Conservation (phyloP, 108 stramenopile genomes). For the Nitzschia palea region DNA sequence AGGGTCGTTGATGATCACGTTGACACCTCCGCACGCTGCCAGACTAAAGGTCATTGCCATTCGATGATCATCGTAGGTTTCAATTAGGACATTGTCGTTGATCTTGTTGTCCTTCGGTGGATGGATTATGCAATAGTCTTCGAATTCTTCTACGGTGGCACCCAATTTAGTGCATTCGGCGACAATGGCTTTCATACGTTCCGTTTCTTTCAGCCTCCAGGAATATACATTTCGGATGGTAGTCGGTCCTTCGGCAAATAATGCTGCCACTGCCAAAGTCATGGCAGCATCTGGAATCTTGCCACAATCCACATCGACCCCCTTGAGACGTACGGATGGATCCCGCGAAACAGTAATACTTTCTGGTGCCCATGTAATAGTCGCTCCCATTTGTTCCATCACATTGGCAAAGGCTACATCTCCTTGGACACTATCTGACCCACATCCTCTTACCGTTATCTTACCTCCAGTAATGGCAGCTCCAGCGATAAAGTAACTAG, state of each 20-base stretch:
- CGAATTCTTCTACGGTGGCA: slow-evolving; percentile 91
- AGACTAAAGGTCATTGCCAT: slow-evolving; percentile 98
- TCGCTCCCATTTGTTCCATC: slow-evolving; percentile 96
- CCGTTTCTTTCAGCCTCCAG: slow-evolving; percentile 97
- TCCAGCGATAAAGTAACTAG: slow-evolving; percentile 96
- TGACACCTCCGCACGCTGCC: slow-evolving; percentile 95
- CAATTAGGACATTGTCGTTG: slow-evolving; percentile 90
- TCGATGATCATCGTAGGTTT: slow-evolving; percentile 98
- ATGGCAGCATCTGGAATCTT: slow-evolving; percentile 98
- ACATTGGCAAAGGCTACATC: slow-evolving; percentile 96
- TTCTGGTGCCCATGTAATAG: slow-evolving; percentile 86
- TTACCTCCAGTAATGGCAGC: slow-evolving; percentile 96
- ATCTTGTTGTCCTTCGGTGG: slow-evolving; percentile 82
- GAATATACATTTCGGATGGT: slow-evolving; percentile 97
- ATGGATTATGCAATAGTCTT: slow-evolving; percentile 93
- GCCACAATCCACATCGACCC: slow-evolving; percentile 96
- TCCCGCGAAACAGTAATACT: slow-evolving; percentile 92
- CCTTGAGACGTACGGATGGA: slow-evolving; percentile 70
- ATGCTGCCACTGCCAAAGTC: slow-evolving; percentile 94
- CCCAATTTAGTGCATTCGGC: slow-evolving; percentile 97
- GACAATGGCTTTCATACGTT: slow-evolving; percentile 98
- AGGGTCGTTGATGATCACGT: slow-evolving; percentile 93
- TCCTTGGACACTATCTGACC: slow-evolving; percentile 91
- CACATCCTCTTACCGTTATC: slow-evolving; percentile 91
- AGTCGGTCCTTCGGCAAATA: slow-evolving; percentile 95